Conservation (phyloP, 1,139 yeast species). For the Blastobotrys illinoisensis region DNA sequence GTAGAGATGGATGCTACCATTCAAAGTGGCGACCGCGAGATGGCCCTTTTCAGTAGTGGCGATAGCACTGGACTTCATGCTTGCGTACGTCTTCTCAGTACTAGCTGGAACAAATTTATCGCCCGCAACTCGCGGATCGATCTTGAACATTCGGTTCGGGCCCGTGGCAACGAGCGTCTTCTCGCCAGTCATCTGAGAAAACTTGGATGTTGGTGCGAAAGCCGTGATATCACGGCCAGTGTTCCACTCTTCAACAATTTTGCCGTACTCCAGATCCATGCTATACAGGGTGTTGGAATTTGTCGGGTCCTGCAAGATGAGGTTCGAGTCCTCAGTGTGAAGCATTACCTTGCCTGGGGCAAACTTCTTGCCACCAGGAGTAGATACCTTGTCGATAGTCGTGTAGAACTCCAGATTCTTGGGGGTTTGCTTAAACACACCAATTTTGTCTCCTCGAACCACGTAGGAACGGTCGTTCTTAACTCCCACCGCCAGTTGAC, state of each 20-base stretch:
- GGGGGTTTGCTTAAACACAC: constrained; percentile 64
- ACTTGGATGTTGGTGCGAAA: constrained; percentile 66
- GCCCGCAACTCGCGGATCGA: constrained; percentile 70
- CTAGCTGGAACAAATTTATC: constrained; percentile 54
- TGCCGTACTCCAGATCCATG: constrained; percentile 76
- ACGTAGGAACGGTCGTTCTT: constrained; percentile 70
- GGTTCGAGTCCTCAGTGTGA: constrained; percentile 63
- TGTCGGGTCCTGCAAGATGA: constrained; percentile 56
- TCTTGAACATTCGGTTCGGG: constrained; percentile 55
- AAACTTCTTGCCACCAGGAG: constrained; percentile 48
- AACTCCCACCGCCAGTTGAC: constrained; percentile 64
- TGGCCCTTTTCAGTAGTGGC: constrained; percentile 70
- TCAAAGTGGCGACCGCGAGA: constrained; percentile 67
- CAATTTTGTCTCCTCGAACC: constrained; percentile 70
- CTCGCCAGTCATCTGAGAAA: constrained; percentile 67
- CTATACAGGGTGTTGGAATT: constrained; percentile 48
- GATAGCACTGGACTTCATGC: constrained; percentile 50
- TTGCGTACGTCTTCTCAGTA: constrained; percentile 44
- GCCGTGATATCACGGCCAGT: constrained; percentile 43
- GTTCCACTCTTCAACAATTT: constrained; percentile 79
- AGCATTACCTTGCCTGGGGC: constrained; percentile 65
- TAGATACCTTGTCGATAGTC: constrained; percentile 57
- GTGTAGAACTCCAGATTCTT: constrained; percentile 56
- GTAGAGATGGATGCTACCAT: constrained; percentile 71
- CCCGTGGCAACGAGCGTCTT: constrained; percentile 70